A percentile compares a stretch with the other conserved stretches of the same genome.
phyloP scores from a whole-genome alignment of 768 basidiomycete genomes.

The Boletellus ananas region DNA sequence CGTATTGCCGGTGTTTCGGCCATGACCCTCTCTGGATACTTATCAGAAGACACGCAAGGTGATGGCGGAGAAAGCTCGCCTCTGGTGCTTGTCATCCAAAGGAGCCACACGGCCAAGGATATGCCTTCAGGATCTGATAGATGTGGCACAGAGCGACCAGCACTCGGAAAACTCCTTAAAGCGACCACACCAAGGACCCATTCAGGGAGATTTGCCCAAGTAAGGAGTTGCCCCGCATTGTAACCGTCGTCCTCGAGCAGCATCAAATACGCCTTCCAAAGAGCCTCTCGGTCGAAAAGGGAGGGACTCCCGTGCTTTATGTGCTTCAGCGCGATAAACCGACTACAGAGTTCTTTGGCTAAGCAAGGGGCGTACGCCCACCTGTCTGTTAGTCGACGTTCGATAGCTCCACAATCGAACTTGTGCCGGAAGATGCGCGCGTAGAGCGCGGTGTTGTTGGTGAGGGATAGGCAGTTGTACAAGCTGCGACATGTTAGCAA shows the following conservation, averaged over 20 bases:
- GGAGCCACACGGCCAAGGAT: slow-evolving; percentile 42
- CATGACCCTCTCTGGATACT: slow-evolving; percentile 31
- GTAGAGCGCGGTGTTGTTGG: slow-evolving; percentile 38
- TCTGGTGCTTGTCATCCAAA: slow-evolving; percentile 44
- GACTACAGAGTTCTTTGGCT: slow-evolving; percentile 42
- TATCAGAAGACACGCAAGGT: slow-evolving; percentile 11
- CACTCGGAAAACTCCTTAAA: slow-evolving; percentile 6
- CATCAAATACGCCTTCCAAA: slow-evolving; percentile 57
- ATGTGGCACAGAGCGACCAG: slow-evolving; percentile 16
- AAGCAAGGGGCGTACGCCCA: slow-evolving; percentile 38
- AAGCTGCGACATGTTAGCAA: slow-evolving; percentile 38
- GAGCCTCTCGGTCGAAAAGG: slow-evolving; percentile 34
- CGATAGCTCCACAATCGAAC: slow-evolving; percentile 41
- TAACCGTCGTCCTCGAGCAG: slow-evolving; percentile 48
- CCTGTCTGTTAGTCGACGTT: slow-evolving; percentile 35
- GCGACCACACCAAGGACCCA: slow-evolving; percentile 22
- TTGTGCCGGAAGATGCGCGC: slow-evolving; percentile 43
- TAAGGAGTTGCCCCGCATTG: slow-evolving; percentile 41
- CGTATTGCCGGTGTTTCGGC: slow-evolving; percentile 29
- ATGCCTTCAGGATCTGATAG: slow-evolving; percentile 32
- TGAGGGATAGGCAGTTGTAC: slow-evolving; percentile 33
- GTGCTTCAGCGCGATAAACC: slow-evolving; percentile 39
- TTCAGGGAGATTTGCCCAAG: slow-evolving; percentile 38
- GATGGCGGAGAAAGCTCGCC: slow-evolving; percentile 26
- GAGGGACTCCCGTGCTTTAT: slow-evolving; percentile 32